Conservation (phyloP, 2,329 filamentous ascomycete species). For the Pseudogymnoascus destructans region DNA sequence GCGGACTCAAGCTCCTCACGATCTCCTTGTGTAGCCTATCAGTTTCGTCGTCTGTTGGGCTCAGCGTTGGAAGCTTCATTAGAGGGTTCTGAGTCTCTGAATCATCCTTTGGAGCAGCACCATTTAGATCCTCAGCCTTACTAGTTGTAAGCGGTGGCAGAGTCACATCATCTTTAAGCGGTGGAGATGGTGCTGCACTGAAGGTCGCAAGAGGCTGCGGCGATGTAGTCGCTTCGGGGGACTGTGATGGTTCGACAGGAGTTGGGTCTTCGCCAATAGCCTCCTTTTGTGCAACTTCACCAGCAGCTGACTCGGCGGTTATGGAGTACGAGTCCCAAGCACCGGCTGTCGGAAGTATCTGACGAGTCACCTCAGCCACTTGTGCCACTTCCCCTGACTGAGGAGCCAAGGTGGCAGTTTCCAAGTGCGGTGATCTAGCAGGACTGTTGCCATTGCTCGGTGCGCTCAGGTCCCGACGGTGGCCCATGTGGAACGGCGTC, state of each 20-base stretch:
- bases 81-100: conserved; percentile 11
- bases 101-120: conserved; percentile 8
- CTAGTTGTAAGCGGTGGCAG: conserved; percentile 12
- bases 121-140: conserved; percentile 10
- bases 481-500: conserved; percentile 35
- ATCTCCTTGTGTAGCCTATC: conserved; percentile 64
- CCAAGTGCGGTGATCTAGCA: conserved; percentile 43
- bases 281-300: background rate
- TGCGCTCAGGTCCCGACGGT: conserved; percentile 43
- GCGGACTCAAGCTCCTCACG: conserved; percentile 51
- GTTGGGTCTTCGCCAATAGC: conserved; percentile 17
- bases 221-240: background rate
- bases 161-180: conserved; percentile 31
- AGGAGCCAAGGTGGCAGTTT: conserved; percentile 28
- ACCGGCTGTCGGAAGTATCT: conserved; percentile 13
- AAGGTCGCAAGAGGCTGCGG: conserved; percentile 21
- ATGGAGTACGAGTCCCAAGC: conserved; percentile 25
- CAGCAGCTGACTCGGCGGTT: conserved; percentile 10
- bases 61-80: conserved; percentile 16
- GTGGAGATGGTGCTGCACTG: conserved; percentile 33
- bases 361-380: conserved; percentile 28
- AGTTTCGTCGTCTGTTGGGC: conserved; percentile 41
- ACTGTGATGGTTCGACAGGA: conserved; percentile 2
- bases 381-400: conserved; percentile 33
- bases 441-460: conserved; percentile 47